These are phyloP conservation scores for Malus fusca DNA, from an alignment of 306 rosid genomes.

Conservation along the genomic window DNA sequence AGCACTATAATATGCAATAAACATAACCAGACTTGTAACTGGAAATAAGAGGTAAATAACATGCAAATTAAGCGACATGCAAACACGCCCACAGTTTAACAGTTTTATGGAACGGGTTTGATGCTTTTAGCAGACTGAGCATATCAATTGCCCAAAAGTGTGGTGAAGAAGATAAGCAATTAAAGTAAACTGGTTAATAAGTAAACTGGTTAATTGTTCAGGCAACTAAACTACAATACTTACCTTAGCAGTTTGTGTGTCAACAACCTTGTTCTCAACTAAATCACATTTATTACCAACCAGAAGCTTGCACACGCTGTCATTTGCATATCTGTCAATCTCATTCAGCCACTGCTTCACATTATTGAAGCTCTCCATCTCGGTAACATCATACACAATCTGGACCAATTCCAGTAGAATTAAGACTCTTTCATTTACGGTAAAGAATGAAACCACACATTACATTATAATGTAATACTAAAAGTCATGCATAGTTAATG, in stretches of 20 bases:
- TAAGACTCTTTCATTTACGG: background rate
- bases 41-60: background rate
- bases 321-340: conserved; percentile 92
- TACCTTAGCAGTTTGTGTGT: conserved; percentile 86
- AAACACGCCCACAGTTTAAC: background rate
- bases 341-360: conserved; percentile 96
- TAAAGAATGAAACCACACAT: background rate
- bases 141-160: background rate
- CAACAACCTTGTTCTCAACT: conserved; percentile 77
- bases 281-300: conserved; percentile 93
- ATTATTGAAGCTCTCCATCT: conserved; percentile 92
- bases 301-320: conserved; percentile 87
- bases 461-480: background rate
- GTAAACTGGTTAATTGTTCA: background rate
- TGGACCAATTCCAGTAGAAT: conserved; percentile 34
- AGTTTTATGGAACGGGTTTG: background rate
- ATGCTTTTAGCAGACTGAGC: background rate
- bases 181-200: background rate
- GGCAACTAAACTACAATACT: background rate
- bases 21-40: background rate
- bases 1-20: background rate
- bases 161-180: background rate
- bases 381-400: conserved; percentile 98
- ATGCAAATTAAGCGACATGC: too few relatives aligned
- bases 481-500: background rate